These are phyloP conservation scores for Fraxinus sp. DNA, from an alignment of 305 asterid genomes.

Conservation along the genomic window DNA sequence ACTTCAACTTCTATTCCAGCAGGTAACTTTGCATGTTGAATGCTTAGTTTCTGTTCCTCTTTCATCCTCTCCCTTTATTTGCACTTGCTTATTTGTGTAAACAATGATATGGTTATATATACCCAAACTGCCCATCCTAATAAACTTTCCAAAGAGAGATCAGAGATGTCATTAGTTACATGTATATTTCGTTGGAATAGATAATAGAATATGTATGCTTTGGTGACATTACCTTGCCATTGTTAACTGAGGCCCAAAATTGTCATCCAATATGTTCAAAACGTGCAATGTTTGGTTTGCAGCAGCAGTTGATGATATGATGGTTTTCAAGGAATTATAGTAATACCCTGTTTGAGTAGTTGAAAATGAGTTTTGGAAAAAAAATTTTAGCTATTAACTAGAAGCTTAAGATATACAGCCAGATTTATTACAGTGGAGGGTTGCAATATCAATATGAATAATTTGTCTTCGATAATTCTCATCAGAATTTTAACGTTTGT, in stretches of 20 bases:
- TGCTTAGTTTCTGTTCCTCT: not conserved
- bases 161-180: not conserved
- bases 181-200: not conserved
- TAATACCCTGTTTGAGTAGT: too few species aligned
- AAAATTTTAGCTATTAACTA: not conserved
- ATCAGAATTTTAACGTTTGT: not conserved
- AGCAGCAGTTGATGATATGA: not conserved
- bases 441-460: not conserved
- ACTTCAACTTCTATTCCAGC: constrained; percentile 57
- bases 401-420: not conserved
- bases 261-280: not conserved
- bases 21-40: constrained; percentile 44
- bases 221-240: not conserved
- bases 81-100: not conserved
- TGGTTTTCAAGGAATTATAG: not conserved
- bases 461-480: not conserved
- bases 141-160: not conserved
- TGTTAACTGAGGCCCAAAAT: not conserved
- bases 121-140: not conserved
- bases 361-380: not conserved
- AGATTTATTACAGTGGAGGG: not conserved
- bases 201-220: not conserved
- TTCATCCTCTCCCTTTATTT: not conserved
- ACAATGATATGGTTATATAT: not conserved
- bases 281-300: not conserved